These are phyloP conservation scores for Gracilariopsis chorda DNA, from an alignment of 23 red algal genomes.

Conservation along the genomic window DNA sequence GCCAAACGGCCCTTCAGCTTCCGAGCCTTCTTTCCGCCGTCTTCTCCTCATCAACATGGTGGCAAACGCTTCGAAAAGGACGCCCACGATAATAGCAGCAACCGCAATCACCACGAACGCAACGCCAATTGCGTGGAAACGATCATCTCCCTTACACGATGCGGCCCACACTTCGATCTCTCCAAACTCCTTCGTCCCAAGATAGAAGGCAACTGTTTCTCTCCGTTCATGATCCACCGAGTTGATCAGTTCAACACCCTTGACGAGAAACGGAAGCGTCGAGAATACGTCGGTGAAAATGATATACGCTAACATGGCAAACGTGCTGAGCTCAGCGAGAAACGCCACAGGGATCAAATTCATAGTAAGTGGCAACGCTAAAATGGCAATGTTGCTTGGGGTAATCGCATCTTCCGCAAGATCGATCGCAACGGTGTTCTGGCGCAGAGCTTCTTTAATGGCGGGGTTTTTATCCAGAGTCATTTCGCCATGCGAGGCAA, in stretches of 20 bases:
- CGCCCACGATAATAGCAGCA: neutral
- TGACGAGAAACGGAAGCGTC: constrained; percentile 34
- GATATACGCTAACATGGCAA: constrained; percentile 33
- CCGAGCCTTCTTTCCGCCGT: neutral
- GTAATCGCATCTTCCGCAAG: constrained; percentile 17
- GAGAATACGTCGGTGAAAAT: constrained; percentile 30
- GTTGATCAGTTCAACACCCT: constrained; percentile 16
- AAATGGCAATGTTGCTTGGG: neutral
- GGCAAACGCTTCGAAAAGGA: neutral
- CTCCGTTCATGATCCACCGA: neutral
- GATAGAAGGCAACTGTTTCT: constrained; percentile 9
- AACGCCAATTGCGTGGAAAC: neutral
- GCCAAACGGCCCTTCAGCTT: constrained; percentile 9
- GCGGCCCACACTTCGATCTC: neutral
- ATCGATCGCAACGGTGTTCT: neutral
- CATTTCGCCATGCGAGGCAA: neutral
- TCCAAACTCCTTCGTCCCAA: neutral
- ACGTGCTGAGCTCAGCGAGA: neutral
- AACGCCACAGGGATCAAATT: constrained; percentile 39
- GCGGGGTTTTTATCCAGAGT: neutral
- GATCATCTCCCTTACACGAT: neutral
- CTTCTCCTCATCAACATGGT: neutral
- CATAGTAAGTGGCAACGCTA: constrained; percentile 11
- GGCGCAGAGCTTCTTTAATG: neutral
- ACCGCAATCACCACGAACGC: constrained; percentile 22